Evolutionary conservation across 1,284 basidiomycete genomes (phyloP).

Genomic region (Malassezia dermatis): DNA sequence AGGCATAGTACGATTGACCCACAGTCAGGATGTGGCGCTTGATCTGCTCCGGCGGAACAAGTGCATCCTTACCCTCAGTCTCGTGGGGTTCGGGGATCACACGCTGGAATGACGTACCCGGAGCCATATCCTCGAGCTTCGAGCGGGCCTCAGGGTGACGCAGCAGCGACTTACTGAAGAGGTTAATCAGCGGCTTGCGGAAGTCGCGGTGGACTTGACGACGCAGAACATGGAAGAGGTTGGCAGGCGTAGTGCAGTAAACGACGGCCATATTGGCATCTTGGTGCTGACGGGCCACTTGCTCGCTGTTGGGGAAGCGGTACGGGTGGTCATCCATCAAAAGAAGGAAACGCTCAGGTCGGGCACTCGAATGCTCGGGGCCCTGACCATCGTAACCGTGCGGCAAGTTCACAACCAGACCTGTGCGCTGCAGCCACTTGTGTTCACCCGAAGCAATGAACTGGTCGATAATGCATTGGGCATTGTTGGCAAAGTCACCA

Average conservation of each 20-base stretch:
- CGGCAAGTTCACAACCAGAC: conserved; percentile 72
- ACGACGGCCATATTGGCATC: conserved; percentile 99
- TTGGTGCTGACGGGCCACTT: conserved; percentile 89
- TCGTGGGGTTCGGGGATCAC: conserved; percentile 78
- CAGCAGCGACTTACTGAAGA: conserved; percentile 92
- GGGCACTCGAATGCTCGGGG: conserved; percentile 92
- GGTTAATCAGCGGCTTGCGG: conserved; percentile 56
- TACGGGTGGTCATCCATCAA: conserved; percentile 95
- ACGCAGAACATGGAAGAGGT: conserved; percentile 48
- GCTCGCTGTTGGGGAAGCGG: conserved; percentile 74
- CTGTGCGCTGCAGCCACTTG: conserved; percentile 94
- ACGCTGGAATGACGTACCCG: conserved; percentile 79
- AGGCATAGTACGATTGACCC: conserved; percentile 85
- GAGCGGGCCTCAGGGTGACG: conserved; percentile 88
- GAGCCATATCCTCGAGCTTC: conserved; percentile 72
- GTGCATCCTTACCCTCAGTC: conserved; percentile 52
- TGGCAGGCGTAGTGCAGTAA: conserved; percentile 62
- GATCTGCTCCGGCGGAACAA: conserved; percentile 74
- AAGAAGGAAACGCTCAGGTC: conserved; percentile 93
- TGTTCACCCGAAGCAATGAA: conserved; percentile 95
- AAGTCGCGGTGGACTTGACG: conserved; percentile 48
- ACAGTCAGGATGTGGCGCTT: conserved; percentile 68
- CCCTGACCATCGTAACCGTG: conserved; percentile 99
- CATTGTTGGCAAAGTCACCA: conserved; percentile 70
- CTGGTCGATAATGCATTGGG: conserved; percentile 97